Evolutionary conservation across 1,284 basidiomycete genomes (phyloP).

Genomic region (Sporisorium scitamineum): DNA sequence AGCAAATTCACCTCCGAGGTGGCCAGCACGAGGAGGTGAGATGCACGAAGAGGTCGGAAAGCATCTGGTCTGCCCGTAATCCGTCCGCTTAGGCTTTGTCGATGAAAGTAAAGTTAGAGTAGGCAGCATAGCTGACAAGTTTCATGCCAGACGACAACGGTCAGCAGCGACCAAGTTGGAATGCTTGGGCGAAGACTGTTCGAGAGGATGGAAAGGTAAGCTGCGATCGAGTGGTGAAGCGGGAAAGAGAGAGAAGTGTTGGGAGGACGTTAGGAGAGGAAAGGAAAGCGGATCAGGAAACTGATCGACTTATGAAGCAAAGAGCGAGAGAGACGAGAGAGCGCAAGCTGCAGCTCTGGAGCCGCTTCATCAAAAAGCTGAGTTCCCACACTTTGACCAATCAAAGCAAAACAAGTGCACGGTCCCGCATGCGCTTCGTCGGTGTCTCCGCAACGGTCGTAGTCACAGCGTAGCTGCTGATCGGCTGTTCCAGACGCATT

Average conservation of each 20-base stretch:
- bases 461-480: neutral
- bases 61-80: conserved; percentile 5
- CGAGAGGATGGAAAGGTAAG: no score
- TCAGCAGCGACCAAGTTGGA: neutral
- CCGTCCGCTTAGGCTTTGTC: neutral
- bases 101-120: neutral
- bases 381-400: neutral
- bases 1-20: no score
- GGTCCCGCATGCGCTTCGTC: conserved; percentile 9
- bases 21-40: neutral
- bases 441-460: neutral
- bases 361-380: neutral
- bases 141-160: neutral
- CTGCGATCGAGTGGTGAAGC: no score
- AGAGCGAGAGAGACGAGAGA: neutral
- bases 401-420: conserved; percentile 8
- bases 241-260: no score
- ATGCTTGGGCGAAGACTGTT: no score
- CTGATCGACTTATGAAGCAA: conserved; percentile 1
- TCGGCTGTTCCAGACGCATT: conserved; percentile 13
- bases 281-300: neutral
- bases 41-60: conserved; percentile 26
- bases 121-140: neutral
- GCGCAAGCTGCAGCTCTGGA: neutral
- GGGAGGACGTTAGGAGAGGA: neutral